Base-by-base conservation (phyloP, 352 stramenopile species). In the Phytophthora pinifolia region DNA sequence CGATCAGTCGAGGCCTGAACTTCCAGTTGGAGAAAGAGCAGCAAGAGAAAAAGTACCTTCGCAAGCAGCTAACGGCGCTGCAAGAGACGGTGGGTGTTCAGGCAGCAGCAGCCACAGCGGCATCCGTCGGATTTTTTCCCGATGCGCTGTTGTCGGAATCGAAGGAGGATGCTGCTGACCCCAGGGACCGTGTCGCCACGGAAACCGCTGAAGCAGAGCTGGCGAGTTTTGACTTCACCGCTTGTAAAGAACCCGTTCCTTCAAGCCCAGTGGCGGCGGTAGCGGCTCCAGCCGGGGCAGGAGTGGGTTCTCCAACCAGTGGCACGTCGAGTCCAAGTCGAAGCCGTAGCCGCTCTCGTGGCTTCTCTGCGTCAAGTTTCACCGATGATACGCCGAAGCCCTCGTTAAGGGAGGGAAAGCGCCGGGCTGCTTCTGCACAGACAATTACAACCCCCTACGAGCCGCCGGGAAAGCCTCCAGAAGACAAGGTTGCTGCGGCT, bases 21-120 rank as follows among this genome's bases (percentile, higher is more conserved):
- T 90, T 84, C 45, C 83, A 93, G 56, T 46, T 93, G 10, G 66
- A 88, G 32, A 90, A 91, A 41, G 78, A 84, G 15, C 72, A 86
- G 39, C 66, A 91, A 18, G 79, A 91, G 65, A 93, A 91, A 46
- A 88, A 86, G 15, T 88, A 79, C 31, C 43, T 91, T 7, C 75
- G 79, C 50, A 85, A 84, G 54, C 76, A 93, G 41, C 53, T 89
- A 2, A 50, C 66, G 3, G 62, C 66, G 35, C 38, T 83, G 12
- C 67, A 86, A 36, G 58, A 60, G 29, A 58, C 60, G 0, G 46
- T 71, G 9, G 62, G 66, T 1, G 37, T 34, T 22, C 56, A 59
- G 13, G 55, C 60, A n/a, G 63, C 59, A 10, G 62, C 48, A 13
- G 50, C 49, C 25, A 72, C 65, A 29, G 65, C 65, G n/a, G 56